Conservation (phyloP, 768 basidiomycete genomes). For the Pulveroboletus frians region DNA sequence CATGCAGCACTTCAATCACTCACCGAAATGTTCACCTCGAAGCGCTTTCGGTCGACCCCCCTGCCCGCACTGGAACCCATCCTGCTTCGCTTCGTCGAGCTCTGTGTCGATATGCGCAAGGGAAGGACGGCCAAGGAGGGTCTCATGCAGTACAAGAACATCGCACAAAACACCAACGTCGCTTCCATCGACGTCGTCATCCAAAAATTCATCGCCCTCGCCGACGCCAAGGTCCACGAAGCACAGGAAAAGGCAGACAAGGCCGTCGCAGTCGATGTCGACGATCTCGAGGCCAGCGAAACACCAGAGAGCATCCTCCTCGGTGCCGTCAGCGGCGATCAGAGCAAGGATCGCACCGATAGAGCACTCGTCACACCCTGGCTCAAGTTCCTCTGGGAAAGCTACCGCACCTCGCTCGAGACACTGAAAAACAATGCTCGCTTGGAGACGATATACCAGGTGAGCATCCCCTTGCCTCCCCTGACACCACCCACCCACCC, state of each 20-base stretch:
- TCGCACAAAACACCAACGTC: conserved; percentile 90
- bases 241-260: conserved; percentile 85
- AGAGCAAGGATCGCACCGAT: conserved; percentile 92
- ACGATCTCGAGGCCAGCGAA: conserved; percentile 93
- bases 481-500: background rate
- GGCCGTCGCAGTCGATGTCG: conserved; percentile 72
- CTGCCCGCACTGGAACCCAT: conserved; percentile 89
- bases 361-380: conserved; percentile 93
- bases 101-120: conserved; percentile 93
- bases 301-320: conserved; percentile 90
- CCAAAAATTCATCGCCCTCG: conserved; percentile 73
- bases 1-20: conserved; percentile 87
- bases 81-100: conserved; percentile 91
- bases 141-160: conserved; percentile 96
- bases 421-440: conserved; percentile 94
- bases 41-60: conserved; percentile 91
- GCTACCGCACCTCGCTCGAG: conserved; percentile 91
- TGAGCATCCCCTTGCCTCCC: conserved; percentile 32
- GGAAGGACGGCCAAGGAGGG: conserved; percentile 89
- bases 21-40: conserved; percentile 88
- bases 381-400: conserved; percentile 99
- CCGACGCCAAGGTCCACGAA: conserved; percentile 77
- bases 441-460: conserved; percentile 92
- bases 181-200: conserved; percentile 90
- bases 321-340: conserved; percentile 83